phyloP scores from a whole-genome alignment of 805 yeast species.

The Candida alai region DNA sequence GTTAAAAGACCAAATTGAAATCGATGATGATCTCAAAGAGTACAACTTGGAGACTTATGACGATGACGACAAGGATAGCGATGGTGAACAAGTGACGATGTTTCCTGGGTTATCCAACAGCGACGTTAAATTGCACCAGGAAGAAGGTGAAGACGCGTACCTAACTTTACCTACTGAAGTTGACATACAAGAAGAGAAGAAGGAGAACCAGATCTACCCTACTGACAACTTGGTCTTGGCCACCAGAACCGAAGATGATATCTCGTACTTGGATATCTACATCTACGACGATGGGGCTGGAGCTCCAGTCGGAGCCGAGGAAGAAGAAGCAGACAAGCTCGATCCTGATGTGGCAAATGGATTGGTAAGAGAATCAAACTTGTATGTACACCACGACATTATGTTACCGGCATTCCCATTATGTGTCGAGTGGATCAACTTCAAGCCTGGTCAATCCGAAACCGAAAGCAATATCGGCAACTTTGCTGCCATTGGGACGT shows the following conservation, averaged over 20 bases:
- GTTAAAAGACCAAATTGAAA: conserved; percentile 53
- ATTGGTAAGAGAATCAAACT: conserved; percentile 61
- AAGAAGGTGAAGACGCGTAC: conserved; percentile 54
- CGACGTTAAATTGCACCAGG: conserved; percentile 54
- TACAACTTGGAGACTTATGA: conserved; percentile 85
- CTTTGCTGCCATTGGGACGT: conserved; percentile 95
- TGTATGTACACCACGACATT: conserved; percentile 93
- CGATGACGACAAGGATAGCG: conserved; percentile 53
- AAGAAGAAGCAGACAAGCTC: conserved; percentile 60
- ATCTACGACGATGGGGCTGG: conserved; percentile 94
- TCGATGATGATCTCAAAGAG: conserved; percentile 84
- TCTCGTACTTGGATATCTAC: conserved; percentile 87
- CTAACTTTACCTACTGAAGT: conserved; percentile 58
- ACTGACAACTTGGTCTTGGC: conserved; percentile 88
- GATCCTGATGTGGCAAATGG: conserved; percentile 79
- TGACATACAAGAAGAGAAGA: conserved; percentile 71
- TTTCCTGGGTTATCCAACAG: conserved; percentile 65
- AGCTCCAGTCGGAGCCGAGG: conserved; percentile 63
- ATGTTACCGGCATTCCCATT: conserved; percentile 97
- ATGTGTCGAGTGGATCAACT: conserved; percentile 93
- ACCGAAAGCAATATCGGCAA: conserved; percentile 58
- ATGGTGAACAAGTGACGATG: conserved; percentile 61
- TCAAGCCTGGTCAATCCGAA: conserved; percentile 49
- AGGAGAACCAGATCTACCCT: conserved; percentile 81
- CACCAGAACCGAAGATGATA: conserved; percentile 93